A percentile compares a stretch with the other conserved stretches of the same genome.
Evolutionary conservation across 768 basidiomycete species (phyloP).

Genomic region (Serendipita sp.): DNA sequence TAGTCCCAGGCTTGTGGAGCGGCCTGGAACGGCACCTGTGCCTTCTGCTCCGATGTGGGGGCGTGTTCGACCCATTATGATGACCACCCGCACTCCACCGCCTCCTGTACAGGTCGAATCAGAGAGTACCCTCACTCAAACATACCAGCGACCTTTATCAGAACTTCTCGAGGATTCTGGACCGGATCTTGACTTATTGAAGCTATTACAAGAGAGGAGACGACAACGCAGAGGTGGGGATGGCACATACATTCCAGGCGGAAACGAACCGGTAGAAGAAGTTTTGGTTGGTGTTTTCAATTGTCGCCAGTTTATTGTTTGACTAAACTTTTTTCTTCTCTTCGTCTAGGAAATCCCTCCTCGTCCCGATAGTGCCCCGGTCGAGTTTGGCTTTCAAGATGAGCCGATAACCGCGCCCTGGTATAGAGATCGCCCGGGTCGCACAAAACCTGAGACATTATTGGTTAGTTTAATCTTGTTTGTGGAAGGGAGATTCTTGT

Average conservation of each 20-base stretch:
- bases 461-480: too few relatives aligned
- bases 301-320: background rate
- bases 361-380: slow-evolving; percentile 8
- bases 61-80: background rate
- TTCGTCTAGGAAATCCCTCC: background rate
- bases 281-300: background rate
- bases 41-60: background rate
- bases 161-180: background rate
- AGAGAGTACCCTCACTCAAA: slow-evolving; percentile 11
- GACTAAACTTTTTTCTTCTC: background rate
- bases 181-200: slow-evolving; percentile 10
- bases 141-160: slow-evolving; percentile 13
- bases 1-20: background rate
- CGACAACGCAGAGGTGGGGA: slow-evolving; percentile 6
- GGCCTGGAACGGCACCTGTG: background rate
- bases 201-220: slow-evolving; percentile 1
- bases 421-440: background rate
- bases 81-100: too few relatives aligned
- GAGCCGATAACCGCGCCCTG: slow-evolving; percentile 1
- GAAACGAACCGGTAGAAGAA: background rate
- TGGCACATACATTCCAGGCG: slow-evolving; percentile 9
- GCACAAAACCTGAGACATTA: background rate
- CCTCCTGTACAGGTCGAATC: slow-evolving; percentile 4
- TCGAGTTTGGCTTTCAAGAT: slow-evolving; percentile 2
- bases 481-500: too few relatives aligned